A percentile compares a stretch with the other conserved stretches of the same genome.
phyloP scores from a whole-genome alignment of 2,329 filamentous ascomycete species.

The Pseudogymnoascus sp. region DNA sequence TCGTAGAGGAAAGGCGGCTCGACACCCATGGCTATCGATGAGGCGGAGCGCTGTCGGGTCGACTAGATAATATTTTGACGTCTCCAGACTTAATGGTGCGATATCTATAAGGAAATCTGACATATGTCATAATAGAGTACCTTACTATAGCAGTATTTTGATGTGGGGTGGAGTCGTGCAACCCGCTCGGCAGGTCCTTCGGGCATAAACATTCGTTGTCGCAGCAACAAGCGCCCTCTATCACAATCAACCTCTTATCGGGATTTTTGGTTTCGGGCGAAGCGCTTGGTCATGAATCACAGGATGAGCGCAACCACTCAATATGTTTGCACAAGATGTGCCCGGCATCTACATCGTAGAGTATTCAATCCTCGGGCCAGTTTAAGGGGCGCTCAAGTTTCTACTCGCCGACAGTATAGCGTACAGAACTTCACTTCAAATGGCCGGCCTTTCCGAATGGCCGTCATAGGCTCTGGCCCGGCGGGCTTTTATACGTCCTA shows the following conservation, averaged over 20 bases:
- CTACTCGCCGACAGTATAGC: conserved; percentile 20
- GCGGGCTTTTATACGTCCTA: conserved; percentile 94
- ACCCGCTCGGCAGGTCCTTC: not conserved
- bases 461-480: conserved; percentile 85
- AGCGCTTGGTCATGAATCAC: conserved; percentile 12
- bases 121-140: not conserved
- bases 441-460: conserved; percentile 61
- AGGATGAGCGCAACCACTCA: conserved; percentile 22
- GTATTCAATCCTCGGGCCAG: not conserved
- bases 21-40: conserved; percentile 38
- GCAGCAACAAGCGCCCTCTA: conserved; percentile 1
- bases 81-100: not conserved
- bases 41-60: not conserved
- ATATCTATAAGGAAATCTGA: not conserved
- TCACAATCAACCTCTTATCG: conserved; percentile 9
- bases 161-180: conserved; percentile 6
- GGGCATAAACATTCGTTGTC: conserved; percentile 1
- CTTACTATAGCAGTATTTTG: not conserved
- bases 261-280: not conserved
- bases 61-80: not conserved
- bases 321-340: conserved; percentile 25
- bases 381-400: not conserved
- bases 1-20: conserved; percentile 70
- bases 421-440: conserved; percentile 20
- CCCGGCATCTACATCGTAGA: not conserved